Base-by-base conservation (phyloP, 2,329 filamentous ascomycete genomes). In the Rhexocercosporidium sp. region DNA sequence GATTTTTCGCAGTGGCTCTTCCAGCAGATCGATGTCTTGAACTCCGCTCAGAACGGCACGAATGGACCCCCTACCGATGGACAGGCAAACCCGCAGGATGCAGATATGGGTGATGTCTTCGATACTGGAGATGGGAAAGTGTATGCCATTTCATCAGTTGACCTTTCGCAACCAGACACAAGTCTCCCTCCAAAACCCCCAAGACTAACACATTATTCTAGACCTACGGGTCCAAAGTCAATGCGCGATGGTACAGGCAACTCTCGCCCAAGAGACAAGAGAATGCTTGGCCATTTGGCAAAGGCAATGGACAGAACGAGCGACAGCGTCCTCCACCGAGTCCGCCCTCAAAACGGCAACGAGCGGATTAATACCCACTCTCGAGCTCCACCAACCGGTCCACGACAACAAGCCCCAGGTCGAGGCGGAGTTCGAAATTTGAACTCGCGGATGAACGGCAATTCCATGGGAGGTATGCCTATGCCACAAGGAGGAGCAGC, bases 1-100 rank as follows among this genome's bases (percentile, higher is more conserved):
- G 90, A 94, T 64, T 98, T 99, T 77, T 90, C 94, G 69, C 86
- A 85, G 77, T 99, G 96, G 96, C 83, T 99, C n/a, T 98, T 98
- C 77, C 88, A 94, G 64, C 92, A 97, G 78, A 90, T 97, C 68
- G 88, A 91, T 54, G 71, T 82, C 14, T 83, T 96, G 69, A 88
- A 90, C 75, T 82, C 83, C 59, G 88, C 90, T 77, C 75, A 90
- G 67, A 89, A 89, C 71, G 86, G 86, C 27, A 51, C 44, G 44
- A 72, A 75, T 14, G 76, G 41, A n/a, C 27, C 49, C 12, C 49
- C 49, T 18, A 37, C 29, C 46, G 34, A 59, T 34, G 84, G 86
- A 72, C 91, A 94, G 74, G 86, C 73, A 47, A 75, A 73, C 64
- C 82, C 84, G 31, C 84, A 88, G 73, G 92, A 96, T 77, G 87